Conservation (phyloP, 768 basidiomycete genomes). For the Tubosaeta brunneosetosa region DNA sequence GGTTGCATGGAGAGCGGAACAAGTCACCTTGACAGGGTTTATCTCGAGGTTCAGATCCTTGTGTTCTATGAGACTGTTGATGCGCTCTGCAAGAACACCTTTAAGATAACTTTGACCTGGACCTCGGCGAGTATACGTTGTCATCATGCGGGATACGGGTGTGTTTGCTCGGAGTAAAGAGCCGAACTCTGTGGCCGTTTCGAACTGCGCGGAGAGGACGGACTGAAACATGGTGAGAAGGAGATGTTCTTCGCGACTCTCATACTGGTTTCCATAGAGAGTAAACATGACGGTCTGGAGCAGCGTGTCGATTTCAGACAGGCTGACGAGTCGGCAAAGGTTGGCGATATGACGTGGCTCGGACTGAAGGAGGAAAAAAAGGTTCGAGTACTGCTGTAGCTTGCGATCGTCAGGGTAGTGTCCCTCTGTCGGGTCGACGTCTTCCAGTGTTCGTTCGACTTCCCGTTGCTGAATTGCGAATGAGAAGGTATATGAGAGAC, state of each 20-base stretch:
- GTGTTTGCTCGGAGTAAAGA: slow-evolving; percentile 97
- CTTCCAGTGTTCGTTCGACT: slow-evolving; percentile 92
- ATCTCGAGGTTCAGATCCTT: slow-evolving; percentile 99
- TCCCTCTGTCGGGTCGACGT: slow-evolving; percentile 89
- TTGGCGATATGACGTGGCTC: slow-evolving; percentile 97
- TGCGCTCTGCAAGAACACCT: slow-evolving; percentile 93
- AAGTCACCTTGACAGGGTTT: slow-evolving; percentile 88
- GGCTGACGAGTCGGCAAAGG: slow-evolving; percentile 91
- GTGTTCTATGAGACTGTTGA: slow-evolving; percentile 98
- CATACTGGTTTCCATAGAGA: slow-evolving; percentile 98
- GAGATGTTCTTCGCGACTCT: slow-evolving; percentile 95
- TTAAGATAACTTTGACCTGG: slow-evolving; percentile 99
- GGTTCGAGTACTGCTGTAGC: slow-evolving; percentile 93
- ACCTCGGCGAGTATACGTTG: slow-evolving; percentile 97
- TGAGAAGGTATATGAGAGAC: slow-evolving; percentile 2
- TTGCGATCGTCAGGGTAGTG: slow-evolving; percentile 93
- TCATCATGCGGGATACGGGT: slow-evolving; percentile 99
- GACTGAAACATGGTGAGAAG: slow-evolving; percentile 99
- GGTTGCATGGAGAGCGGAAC: background rate
- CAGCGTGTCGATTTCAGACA: slow-evolving; percentile 97
- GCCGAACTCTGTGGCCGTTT: slow-evolving; percentile 98
- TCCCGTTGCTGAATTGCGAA: slow-evolving; percentile 70
- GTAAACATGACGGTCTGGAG: slow-evolving; percentile 99
- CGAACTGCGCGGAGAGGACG: slow-evolving; percentile 97
- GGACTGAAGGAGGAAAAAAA: slow-evolving; percentile 97